A percentile compares a stretch with the other conserved stretches of the same genome.
Conservation (phyloP, 768 basidiomycete species). For the Exidia glandulosa region DNA sequence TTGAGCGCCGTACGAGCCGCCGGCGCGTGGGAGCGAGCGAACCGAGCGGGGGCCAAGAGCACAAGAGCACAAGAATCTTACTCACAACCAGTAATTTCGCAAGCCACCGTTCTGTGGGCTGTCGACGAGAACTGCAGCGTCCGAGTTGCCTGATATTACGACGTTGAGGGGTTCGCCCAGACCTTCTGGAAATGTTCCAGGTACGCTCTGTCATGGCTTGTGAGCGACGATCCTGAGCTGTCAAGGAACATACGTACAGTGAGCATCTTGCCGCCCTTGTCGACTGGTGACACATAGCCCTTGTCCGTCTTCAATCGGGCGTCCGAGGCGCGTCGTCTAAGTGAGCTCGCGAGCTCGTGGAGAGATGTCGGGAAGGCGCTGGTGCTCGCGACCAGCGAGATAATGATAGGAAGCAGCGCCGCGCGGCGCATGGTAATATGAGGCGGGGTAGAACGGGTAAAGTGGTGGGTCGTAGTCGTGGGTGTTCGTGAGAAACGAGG, state of each 20-base stretch:
- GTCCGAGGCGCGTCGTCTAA: background rate
- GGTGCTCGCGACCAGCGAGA: background rate
- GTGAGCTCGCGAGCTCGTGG: no score
- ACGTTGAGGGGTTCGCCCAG: slow-evolving; percentile 82
- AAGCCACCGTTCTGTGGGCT: slow-evolving; percentile 55
- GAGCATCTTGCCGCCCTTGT: slow-evolving; percentile 54
- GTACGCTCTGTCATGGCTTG: slow-evolving; percentile 31
- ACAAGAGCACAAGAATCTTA: slow-evolving; percentile 7
- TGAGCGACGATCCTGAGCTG: background rate
- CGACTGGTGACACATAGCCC: slow-evolving; percentile 23
- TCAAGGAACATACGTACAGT: slow-evolving; percentile 46
- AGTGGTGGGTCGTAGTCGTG: background rate
- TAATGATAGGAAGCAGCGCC: background rate
- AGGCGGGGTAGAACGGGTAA: background rate
- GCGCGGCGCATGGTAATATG: background rate
- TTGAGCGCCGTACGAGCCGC: background rate
- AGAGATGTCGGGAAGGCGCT: background rate
- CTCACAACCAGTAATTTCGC: slow-evolving; percentile 72
- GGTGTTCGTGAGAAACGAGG: background rate
- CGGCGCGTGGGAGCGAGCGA: no score
- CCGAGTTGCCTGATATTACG: slow-evolving; percentile 70
- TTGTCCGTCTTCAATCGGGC: background rate
- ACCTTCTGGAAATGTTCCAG: slow-evolving; percentile 51
- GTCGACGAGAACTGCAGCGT: slow-evolving; percentile 53
- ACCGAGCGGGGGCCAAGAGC: background rate